phyloP scores from a whole-genome alignment of 2,329 filamentous ascomycete genomes.

The Colletotrichum sp. region DNA sequence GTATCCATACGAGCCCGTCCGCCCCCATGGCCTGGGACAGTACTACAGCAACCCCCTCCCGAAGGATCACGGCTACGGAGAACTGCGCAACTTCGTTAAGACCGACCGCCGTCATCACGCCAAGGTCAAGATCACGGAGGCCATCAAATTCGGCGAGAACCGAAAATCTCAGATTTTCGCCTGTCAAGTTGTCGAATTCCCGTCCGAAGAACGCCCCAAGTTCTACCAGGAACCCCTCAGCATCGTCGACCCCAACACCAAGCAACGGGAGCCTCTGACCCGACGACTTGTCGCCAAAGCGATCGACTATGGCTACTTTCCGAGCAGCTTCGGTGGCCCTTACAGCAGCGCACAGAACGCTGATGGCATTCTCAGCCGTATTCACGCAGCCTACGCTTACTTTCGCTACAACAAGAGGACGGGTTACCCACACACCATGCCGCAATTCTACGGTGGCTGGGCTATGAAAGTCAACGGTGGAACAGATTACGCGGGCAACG shows the following conservation, averaged over 20 bases:
- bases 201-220: not conserved
- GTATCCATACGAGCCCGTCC: not conserved
- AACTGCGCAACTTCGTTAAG: not conserved
- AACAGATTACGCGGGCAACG: no score
- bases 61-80: not conserved
- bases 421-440: not conserved
- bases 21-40: not conserved
- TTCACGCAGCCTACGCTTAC: not conserved
- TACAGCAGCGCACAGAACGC: accelerated
- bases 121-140: not conserved
- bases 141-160: not conserved
- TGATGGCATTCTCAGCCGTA: not conserved
- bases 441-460: not conserved
- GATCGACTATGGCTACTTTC: not conserved
- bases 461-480: not conserved
- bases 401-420: not conserved
- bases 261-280: not conserved
- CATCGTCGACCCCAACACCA: not conserved
- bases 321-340: not conserved
- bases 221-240: not conserved
- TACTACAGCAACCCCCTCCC: not conserved
- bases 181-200: not conserved
- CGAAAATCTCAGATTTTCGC: not conserved
- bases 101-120: not conserved
- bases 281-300: not conserved